Base-by-base conservation (phyloP, 2,329 filamentous ascomycete species). In the Amauroascus niger region DNA sequence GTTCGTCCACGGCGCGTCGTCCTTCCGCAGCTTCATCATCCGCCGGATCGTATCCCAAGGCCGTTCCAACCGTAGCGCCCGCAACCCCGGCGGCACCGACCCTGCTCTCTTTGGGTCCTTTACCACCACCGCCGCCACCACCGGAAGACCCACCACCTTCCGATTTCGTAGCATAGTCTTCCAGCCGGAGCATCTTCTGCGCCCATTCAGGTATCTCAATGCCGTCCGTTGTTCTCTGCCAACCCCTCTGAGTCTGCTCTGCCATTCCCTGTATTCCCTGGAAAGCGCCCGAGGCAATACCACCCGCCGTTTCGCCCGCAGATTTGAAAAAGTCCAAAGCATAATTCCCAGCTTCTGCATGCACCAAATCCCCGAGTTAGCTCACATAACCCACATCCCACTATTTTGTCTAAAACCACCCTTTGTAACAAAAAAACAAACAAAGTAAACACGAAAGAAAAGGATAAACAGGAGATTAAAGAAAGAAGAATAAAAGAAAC, bases 1-100 rank as follows among this genome's bases (percentile, higher is more conserved):
- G 93, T 67, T 98, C 93, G 64, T 98, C 93, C 63, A 83, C 82
- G 16, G 88, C 87, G 47, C 79, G 77, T 64, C 86, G 82, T 53
- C 84, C 81, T 18, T 73, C 76, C 7, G 76, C 74, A 53, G 82
- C 76, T 3, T 76, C 69, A 11, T 54, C 50, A 37, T 80, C 77
- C 2, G 76, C 71, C 54, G 84, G 77, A 20, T 88, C 83, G 62
- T 90, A 85, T 35, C 85, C 88, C 66, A 95, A 88, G 0, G 87
- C 88, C 14, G 85, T 81, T 30, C 83, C 87, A 32, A 85, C 83
- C 26, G 84, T 86, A 56, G 74, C 79, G 30, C 82, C 88, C 5
- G 76, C 81, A n/a, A 79, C 83, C 14, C 78, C 83, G 2, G 78
- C 82, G 35, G 78, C 78, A 54, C 73, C 71, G 47, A 67, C 61